A percentile compares a stretch with the other conserved stretches of the same genome.
Conservation (phyloP, 768 basidiomycete genomes). For the Russula griseocarnosa region DNA sequence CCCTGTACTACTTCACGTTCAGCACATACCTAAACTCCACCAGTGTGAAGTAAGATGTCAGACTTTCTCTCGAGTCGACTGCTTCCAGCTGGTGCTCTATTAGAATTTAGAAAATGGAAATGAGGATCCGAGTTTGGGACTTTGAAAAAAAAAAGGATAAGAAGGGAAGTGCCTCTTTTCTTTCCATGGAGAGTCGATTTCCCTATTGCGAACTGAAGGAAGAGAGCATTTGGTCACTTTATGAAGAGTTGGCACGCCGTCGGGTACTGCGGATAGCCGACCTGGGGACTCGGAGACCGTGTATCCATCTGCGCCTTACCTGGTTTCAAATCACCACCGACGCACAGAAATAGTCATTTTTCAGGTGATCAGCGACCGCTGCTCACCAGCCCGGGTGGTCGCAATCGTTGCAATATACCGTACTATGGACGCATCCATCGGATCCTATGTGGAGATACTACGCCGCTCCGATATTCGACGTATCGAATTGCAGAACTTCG, state of each 20-base stretch:
- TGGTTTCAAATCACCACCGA: not conserved
- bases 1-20: no score
- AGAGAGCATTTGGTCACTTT: not conserved
- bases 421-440: not conserved
- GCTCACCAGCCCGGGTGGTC: not conserved
- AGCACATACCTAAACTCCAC: no score
- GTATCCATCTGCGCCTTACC: not conserved
- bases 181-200: not conserved
- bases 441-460: constrained; percentile 1
- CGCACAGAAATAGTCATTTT: not conserved
- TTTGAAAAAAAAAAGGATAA: not conserved
- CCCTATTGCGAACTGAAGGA: not conserved
- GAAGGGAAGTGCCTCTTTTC: not conserved
- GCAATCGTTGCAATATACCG: not conserved
- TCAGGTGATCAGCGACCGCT: no score
- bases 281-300: not conserved
- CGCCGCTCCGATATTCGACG: not conserved
- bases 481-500: not conserved
- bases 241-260: no score
- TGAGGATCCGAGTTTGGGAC: not conserved
- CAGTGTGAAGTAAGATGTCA: not conserved
- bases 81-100: not conserved
- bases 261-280: not conserved
- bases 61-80: not conserved
- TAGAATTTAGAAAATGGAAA: not conserved